Evolutionary conservation across 805 yeast species (phyloP), one percentile per base, ranked within the genome.

Genomic region (Metschnikowia kunwiensis): DNA sequence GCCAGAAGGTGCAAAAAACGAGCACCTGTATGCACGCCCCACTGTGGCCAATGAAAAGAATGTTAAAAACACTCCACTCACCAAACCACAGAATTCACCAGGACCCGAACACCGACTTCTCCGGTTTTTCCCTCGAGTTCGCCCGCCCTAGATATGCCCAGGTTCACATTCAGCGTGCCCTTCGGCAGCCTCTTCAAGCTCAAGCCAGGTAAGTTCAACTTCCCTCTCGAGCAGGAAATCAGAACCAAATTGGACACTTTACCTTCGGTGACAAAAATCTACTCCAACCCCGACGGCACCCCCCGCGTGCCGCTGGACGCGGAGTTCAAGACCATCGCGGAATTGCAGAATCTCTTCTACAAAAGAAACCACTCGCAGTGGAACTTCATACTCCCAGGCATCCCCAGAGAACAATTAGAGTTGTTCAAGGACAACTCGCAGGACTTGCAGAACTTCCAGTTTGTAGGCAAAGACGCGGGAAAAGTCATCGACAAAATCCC

Each of bases 401-500:
- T 82, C 49, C 74, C 75, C 27, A 67, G 63, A 44, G 74, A 69
- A 40, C 78, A 82, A 54, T 70, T 74, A 53, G 65, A 65, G 31
- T 65, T 81, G 50, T 80, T 70, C 54, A 59, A 71, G 43, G 78
- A 74, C 54, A 86, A 86, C 66, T 70, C 79, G 29, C 70, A 67
- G 34, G 83, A 77, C 57, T 72, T 85, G 52, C 62, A 63, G 45
- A 72, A 72, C 54, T 75, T 80, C 48, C 74, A 77, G 48, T 69
- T 59, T 58, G 71, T 57, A 47, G 61, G 60, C 55, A 80, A 68
- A 50, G 71, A 68, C 41, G 54, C 70, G 3, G 74, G 82, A 32
- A 70, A 77, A 51, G 81, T 86, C 51, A 72, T 86, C 47, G 95
- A 86, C 60, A 86, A 86, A 63, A 77, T 86, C 41, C 95, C 95